Conservation (phyloP, 306 rosid genomes). For the Trifolium subterraneum region DNA sequence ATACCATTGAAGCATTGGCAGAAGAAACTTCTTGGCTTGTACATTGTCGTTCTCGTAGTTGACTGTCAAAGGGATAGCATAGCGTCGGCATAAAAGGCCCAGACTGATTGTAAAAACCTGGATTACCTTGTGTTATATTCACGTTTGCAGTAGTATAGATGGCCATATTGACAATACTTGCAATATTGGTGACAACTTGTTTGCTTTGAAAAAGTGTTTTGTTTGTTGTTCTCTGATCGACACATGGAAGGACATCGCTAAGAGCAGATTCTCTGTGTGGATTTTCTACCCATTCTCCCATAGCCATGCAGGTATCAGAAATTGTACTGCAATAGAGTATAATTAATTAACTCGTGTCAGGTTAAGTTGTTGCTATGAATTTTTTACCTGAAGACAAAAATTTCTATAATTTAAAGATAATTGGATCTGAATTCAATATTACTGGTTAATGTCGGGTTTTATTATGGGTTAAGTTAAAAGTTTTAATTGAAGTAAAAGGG, state of each 20-base stretch:
- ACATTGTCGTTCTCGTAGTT: constrained; percentile 69
- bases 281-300: constrained; percentile 96
- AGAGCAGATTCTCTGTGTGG: constrained; percentile 93
- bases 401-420: constrained; percentile 21
- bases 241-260: constrained; percentile 89
- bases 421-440: constrained; percentile 28
- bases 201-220: constrained; percentile 87
- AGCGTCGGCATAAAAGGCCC: constrained; percentile 82
- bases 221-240: constrained; percentile 88
- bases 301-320: constrained; percentile 94
- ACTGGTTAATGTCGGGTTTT: constrained; percentile 20
- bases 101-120: constrained; percentile 76
- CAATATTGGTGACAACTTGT: constrained; percentile 69
- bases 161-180: constrained; percentile 67
- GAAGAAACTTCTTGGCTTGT: constrained; percentile 74
- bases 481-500: constrained; percentile 25
- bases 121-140: constrained; percentile 46
- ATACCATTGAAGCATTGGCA: constrained; percentile 87
- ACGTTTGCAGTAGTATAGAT: constrained; percentile 69
- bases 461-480: constrained; percentile 3
- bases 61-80: constrained; percentile 82
- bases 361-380: constrained; percentile 1
- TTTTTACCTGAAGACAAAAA: constrained; percentile 19
- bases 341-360: constrained; percentile 26
- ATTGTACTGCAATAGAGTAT: constrained; percentile 61